These are phyloP conservation scores for Ophiostoma piceae DNA, from an alignment of 2,329 filamentous ascomycete species.

Conservation along the genomic window DNA sequence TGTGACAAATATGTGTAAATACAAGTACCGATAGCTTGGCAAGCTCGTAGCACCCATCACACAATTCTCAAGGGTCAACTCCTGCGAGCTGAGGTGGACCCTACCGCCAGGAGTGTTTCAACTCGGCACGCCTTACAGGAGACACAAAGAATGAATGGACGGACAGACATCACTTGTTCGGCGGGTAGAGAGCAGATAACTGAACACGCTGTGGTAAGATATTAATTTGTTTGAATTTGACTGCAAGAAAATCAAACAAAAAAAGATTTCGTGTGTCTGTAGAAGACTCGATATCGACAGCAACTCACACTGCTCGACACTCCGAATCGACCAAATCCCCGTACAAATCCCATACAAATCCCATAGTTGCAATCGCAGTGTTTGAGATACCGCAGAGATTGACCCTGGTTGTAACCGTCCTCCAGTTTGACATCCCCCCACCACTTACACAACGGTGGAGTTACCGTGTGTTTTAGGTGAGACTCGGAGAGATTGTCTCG, in stretches of 20 bases:
- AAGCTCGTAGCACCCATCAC: background rate
- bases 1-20: background rate
- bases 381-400: background rate
- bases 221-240: background rate
- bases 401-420: background rate
- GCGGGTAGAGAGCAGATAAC: background rate
- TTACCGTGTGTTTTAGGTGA: conserved; percentile 1
- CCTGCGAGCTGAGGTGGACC: background rate
- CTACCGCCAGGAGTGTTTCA: background rate
- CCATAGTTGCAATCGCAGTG: background rate
- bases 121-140: background rate
- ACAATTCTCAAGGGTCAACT: background rate
- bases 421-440: conserved; percentile 5
- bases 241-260: background rate
- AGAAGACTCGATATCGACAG: background rate
- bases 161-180: background rate
- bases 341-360: background rate
- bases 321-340: background rate
- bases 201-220: background rate
- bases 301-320: background rate
- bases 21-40: conserved; percentile 3
- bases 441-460: background rate
- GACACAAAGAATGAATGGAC: background rate
- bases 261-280: background rate
- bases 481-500: conserved; percentile 26